Base-by-base conservation (phyloP, 2,329 filamentous ascomycete species). In the Colletotrichum graminicola region DNA sequence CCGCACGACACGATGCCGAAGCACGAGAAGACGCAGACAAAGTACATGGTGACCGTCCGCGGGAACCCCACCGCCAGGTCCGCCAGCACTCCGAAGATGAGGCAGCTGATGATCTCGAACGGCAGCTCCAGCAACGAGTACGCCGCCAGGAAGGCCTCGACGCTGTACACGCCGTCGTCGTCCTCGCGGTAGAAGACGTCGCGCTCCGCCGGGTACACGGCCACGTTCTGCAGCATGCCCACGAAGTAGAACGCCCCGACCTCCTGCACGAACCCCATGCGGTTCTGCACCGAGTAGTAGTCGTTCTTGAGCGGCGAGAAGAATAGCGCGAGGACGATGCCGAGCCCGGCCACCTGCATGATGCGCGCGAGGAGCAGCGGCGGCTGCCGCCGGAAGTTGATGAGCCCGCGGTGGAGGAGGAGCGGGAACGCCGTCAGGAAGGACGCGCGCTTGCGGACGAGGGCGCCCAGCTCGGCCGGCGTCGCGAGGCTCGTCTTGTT, bases 131-230 rank as follows among this genome's bases (percentile, higher is more conserved):
- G 86, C 1, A 89, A 81, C 0, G 91, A 90, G 79, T 94, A 95
- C 29, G 90, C 88, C 0, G 90, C 81, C 34, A 94, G 86, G 80
- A 95, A 94, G 0, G 91, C 89, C 74, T 92, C 90, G 1, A 91
- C 88, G 5, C 89, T 85, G 77, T 95, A 95, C 2, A 92, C 90
- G 8, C 88, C 87, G 78, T 95, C 93, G 72, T 91, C 91, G 75
- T 93, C 88, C 80, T 95, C 93, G 74, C 91, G 88, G 77, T 94
- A 93, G 78, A 94, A 94, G 0, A 94, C 92, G 67, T 93, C 91
- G 5, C 91, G 86, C 77, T 94, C 92, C 51, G 83, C 83, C 0
- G 92, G 92, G 76, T 94, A 94, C 10, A 93, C 86, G 3, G 92
- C 91, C 5, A 94, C 90, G 76, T 94, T 94, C 78, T 94, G 92